A percentile compares a stretch with the other conserved stretches of the same genome.
phyloP scores from a whole-genome alignment of 73 alveolate species.

The Paramecium caudatum region DNA sequence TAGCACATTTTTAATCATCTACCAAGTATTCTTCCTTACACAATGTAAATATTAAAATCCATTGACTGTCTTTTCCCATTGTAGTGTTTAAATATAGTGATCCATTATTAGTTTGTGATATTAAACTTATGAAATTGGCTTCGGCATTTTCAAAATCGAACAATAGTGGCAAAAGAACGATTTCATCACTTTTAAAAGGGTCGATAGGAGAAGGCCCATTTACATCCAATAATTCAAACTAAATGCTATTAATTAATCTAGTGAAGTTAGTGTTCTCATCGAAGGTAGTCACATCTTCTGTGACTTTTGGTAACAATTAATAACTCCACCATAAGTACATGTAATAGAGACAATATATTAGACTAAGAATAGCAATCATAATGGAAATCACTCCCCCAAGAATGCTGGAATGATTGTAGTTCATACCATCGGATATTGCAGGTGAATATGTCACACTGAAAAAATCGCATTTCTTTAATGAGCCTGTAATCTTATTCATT shows the following conservation, averaged over 20 bases:
- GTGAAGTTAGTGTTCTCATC: background rate
- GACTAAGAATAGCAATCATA: background rate
- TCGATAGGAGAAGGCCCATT: background rate
- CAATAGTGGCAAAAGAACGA: background rate
- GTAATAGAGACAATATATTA: background rate
- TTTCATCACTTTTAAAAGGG: constrained; percentile 20
- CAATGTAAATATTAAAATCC: background rate
- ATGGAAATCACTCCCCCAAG: background rate
- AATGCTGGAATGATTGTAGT: background rate
- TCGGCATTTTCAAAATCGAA: background rate
- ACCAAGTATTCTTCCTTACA: background rate
- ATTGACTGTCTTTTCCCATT: background rate
- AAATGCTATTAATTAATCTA: background rate
- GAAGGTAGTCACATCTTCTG: background rate
- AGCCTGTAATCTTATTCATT: background rate
- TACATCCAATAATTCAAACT: background rate
- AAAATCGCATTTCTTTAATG: background rate
- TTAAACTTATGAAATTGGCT: background rate
- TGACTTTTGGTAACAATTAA: constrained; percentile 5
- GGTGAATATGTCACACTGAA: constrained; percentile 5
- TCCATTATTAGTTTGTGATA: background rate
- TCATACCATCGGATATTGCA: background rate
- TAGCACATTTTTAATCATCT: constrained; percentile 10
- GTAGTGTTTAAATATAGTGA: background rate
- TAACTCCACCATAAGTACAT: background rate